Base-by-base conservation (phyloP, 768 basidiomycete genomes). In the Tremella yokohamensis region DNA sequence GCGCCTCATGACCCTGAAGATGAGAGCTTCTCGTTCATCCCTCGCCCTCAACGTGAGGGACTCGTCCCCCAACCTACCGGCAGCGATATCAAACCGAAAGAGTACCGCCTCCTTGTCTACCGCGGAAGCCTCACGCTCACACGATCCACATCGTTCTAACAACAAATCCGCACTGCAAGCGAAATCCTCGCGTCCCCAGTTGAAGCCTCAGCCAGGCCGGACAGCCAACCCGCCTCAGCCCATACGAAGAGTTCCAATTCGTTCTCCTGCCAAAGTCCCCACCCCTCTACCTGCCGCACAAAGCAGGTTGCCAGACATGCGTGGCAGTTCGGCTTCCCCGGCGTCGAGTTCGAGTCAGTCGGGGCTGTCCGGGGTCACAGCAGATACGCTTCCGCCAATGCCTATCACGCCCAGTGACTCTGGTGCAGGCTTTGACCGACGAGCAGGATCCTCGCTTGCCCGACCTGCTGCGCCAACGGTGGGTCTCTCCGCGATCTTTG, bases 341-440 rank as follows among this genome's bases (percentile, higher is more conserved):
- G 42, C 22, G 22, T 45, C 42, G 42, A 45, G 15, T 45, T 45
- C 42, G 22, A 45, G 22, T 15, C 42, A n/a, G 42, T 45, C 42
- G 15, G 42, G n/a, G 15, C 8, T 45, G 42, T 18, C n/a, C 4
- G 42, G 42, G 6, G 42, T 45, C 42, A 68, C 66, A 7, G 61
- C 57, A n/a, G 66, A 64, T 25, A 68, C 54, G n/a, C 53, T 58
- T 16, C 25, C 51, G 2, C 51, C 49, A 34, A 52, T 57, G 38
- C 66, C 66, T 54, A 42, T 65, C 29, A 68, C 66, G 0, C 66
- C 66, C 9, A 57, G 62, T 22, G 66, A 63, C n/a, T 34, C 49
- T 11, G 49, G 40, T 8, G 48, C 44, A 19, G 38, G 44, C 29
- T 34, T 6, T 34, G 29, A 34, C 29, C 29, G 29, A 34, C 29